Evolutionary conservation across 768 basidiomycete species (phyloP).

Genomic region (Pleurotus ostreatus): DNA sequence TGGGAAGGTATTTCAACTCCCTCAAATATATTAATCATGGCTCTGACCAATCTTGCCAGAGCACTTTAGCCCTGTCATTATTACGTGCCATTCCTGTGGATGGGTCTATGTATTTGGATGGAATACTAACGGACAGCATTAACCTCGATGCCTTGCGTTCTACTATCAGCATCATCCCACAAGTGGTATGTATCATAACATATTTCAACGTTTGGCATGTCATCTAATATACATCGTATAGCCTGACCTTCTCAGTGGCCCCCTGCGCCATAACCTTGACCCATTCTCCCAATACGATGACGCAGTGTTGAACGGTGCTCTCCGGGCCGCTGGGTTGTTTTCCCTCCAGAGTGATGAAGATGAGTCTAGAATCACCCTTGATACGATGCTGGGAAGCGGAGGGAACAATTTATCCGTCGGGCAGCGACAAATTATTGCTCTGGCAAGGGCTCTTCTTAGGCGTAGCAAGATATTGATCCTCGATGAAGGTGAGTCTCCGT

Average conservation of each 20-base stretch:
- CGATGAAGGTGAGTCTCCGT: slow-evolving; percentile 48
- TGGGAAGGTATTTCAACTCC: slow-evolving; percentile 29
- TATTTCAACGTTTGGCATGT: neutral
- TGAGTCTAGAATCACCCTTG: slow-evolving; percentile 45
- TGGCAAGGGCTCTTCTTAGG: slow-evolving; percentile 59
- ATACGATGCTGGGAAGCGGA: slow-evolving; percentile 43
- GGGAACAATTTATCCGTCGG: slow-evolving; percentile 76
- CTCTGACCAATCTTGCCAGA: slow-evolving; percentile 21
- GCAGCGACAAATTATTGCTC: slow-evolving; percentile 66
- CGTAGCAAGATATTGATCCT: slow-evolving; percentile 58
- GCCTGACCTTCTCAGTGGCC: slow-evolving; percentile 56
- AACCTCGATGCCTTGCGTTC: slow-evolving; percentile 54
- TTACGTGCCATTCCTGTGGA: slow-evolving; percentile 55
- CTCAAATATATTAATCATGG: neutral
- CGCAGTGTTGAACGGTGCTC: slow-evolving; percentile 31
- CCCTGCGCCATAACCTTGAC: slow-evolving; percentile 64
- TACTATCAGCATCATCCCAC: slow-evolving; percentile 58
- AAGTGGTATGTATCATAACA: slow-evolving; percentile 28
- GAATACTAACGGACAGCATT: slow-evolving; percentile 39
- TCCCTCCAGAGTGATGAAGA: slow-evolving; percentile 37
- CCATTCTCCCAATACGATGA: slow-evolving; percentile 61
- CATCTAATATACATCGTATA: slow-evolving; percentile 10
- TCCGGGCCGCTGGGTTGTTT: slow-evolving; percentile 36
- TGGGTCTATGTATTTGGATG: slow-evolving; percentile 55
- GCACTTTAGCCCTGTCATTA: slow-evolving; percentile 55